Percentiles rank a stretch among this genome's conserved stretches.
Conservation (phyloP, 2,329 filamentous ascomycete species). For the Paraconiothyrium brasiliense region DNA sequence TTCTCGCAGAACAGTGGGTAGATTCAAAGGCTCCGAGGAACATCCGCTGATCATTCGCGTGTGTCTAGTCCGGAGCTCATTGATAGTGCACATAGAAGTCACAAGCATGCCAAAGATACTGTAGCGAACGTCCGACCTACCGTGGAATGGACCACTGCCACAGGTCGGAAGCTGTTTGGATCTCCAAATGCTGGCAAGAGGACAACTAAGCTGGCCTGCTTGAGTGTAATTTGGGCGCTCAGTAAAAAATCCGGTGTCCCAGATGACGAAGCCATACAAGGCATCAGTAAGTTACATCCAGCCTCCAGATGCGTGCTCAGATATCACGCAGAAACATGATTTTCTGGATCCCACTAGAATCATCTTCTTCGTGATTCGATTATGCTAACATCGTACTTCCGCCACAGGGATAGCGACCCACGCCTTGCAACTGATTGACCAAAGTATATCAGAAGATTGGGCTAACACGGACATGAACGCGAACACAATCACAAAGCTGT, state of each 20-base stretch:
- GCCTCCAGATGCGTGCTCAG: background rate
- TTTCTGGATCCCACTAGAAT: background rate
- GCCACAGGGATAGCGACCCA: slow-evolving; percentile 38
- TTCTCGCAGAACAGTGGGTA: slow-evolving; percentile 38
- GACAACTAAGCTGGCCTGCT: slow-evolving; percentile 40
- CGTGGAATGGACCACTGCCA: slow-evolving; percentile 37
- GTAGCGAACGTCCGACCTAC: background rate
- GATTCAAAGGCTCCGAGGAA: background rate
- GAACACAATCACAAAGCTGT: slow-evolving; percentile 36
- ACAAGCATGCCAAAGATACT: slow-evolving; percentile 2
- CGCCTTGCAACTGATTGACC: slow-evolving; percentile 35
- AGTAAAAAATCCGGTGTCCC: slow-evolving; percentile 35
- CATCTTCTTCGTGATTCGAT: too few relatives aligned
- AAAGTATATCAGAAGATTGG: slow-evolving; percentile 33
- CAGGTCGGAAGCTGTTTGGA: slow-evolving; percentile 45
- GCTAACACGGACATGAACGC: slow-evolving; percentile 29
- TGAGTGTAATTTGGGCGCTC: slow-evolving; percentile 42
- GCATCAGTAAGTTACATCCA: slow-evolving; percentile 29
- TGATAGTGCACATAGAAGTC: slow-evolving; percentile 8
- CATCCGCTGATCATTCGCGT: background rate
- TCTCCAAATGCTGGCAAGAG: slow-evolving; percentile 35
- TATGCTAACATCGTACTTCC: background rate
- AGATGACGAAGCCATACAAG: slow-evolving; percentile 40
- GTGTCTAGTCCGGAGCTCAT: slow-evolving; percentile 16
- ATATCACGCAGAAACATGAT: background rate